Conservation (phyloP, 2,329 filamentous ascomycete genomes). For the Orbilia ellipsospora region DNA sequence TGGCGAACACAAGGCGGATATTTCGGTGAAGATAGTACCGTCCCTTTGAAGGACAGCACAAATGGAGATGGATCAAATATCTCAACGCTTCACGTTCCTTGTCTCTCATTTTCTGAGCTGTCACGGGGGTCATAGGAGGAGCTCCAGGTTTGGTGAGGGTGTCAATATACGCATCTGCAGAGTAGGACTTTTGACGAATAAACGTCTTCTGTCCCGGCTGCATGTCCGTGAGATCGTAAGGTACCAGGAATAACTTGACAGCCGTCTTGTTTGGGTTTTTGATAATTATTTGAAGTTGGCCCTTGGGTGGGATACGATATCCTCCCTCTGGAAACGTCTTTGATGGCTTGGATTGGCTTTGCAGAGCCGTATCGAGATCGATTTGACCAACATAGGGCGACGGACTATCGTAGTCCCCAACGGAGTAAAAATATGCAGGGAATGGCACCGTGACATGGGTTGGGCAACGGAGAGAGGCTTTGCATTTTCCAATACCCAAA, state of each 20-base stretch:
- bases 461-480: conserved; percentile 83
- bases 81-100: conserved; percentile 78
- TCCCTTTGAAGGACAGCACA: conserved; percentile 85
- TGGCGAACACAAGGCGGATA: conserved; percentile 94
- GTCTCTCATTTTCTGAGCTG: conserved; percentile 54
- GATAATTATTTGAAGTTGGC: conserved; percentile 94
- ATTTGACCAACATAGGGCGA: conserved; percentile 96
- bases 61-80: conserved; percentile 91
- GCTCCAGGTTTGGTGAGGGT: conserved; percentile 61
- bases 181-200: conserved; percentile 92
- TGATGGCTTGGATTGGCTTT: conserved; percentile 65
- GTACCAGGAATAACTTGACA: conserved; percentile 93
- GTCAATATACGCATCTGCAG: conserved; percentile 70
- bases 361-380: conserved; percentile 83
- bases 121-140: conserved; percentile 52
- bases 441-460: conserved; percentile 91
- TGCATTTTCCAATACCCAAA: conserved; percentile 87
- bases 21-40: conserved; percentile 91
- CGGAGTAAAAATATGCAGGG: conserved; percentile 86
- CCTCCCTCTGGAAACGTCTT: conserved; percentile 84
- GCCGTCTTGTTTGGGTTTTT: conserved; percentile 99
- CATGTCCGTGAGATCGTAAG: conserved; percentile 93
- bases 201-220: conserved; percentile 94
- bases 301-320: conserved; percentile 92
- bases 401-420: conserved; percentile 73